These are phyloP conservation scores for Drechslerella stenobrocha DNA, from an alignment of 2,329 filamentous ascomycete species.

Conservation along the genomic window DNA sequence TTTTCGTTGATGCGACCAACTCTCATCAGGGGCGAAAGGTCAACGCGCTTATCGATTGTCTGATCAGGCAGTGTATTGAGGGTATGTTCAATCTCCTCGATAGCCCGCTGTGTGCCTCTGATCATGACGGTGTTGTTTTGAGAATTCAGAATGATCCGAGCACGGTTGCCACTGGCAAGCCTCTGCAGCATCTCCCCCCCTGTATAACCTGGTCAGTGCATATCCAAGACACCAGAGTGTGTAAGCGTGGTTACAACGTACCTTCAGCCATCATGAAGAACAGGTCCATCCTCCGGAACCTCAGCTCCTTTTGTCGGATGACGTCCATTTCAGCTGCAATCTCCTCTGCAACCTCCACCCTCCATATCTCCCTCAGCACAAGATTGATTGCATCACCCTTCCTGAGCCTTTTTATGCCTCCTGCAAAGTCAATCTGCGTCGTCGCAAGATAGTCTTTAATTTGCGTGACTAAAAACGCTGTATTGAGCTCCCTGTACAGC, in stretches of 20 bases:
- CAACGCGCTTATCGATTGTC: slow-evolving; percentile 46
- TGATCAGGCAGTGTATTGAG: slow-evolving; percentile 42
- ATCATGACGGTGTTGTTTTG: slow-evolving; percentile 41
- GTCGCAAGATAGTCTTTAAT: slow-evolving; percentile 49
- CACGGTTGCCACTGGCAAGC: slow-evolving; percentile 37
- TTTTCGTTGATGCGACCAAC: slow-evolving; percentile 48
- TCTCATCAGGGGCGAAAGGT: slow-evolving; percentile 49
- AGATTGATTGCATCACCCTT: slow-evolving; percentile 48
- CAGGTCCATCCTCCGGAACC: slow-evolving; percentile 49
- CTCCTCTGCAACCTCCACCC: slow-evolving; percentile 49
- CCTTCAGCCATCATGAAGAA: slow-evolving; percentile 53
- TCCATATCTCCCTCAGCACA: slow-evolving; percentile 51
- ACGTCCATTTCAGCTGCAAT: slow-evolving; percentile 52
- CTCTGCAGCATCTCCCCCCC: slow-evolving; percentile 40
- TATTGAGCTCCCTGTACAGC: slow-evolving; percentile 48
- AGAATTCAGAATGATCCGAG: slow-evolving; percentile 51
- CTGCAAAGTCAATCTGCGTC: slow-evolving; percentile 17
- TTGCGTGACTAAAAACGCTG: slow-evolving; percentile 49
- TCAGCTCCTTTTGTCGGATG: slow-evolving; percentile 47
- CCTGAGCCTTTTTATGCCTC: slow-evolving; percentile 14
- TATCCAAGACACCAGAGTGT: background rate
- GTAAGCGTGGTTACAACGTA: slow-evolving; percentile 7
- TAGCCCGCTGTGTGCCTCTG: slow-evolving; percentile 48
- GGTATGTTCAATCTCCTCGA: slow-evolving; percentile 48
- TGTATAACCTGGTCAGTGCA: slow-evolving; percentile 12